Conservation (phyloP, 1,284 basidiomycete species). For the Porogramme epimiltina region DNA sequence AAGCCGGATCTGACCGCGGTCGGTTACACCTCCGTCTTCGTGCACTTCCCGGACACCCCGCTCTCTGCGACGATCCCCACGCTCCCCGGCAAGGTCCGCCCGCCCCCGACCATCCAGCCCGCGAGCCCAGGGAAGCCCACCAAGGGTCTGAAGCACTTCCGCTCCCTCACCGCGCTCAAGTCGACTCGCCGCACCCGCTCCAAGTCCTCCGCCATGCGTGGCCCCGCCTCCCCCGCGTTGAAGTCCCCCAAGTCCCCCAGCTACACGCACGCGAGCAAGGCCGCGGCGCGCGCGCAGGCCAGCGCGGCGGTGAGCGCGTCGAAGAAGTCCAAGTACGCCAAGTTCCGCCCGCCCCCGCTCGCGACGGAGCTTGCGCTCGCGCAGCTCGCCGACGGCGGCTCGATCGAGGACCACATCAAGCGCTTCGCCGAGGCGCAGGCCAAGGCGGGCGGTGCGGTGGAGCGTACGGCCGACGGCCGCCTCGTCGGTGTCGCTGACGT, state of each 20-base stretch:
- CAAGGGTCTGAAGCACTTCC: conserved; percentile 31
- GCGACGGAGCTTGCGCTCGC: conserved; percentile 64
- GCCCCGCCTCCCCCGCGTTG: conserved; percentile 13
- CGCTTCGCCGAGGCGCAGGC: conserved; percentile 58
- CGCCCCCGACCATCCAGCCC: conserved; percentile 9
- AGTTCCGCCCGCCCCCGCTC: conserved; percentile 50
- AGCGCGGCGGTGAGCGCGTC: conserved; percentile 23
- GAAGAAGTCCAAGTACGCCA: conserved; percentile 48
- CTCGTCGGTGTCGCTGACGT: conserved; percentile 47
- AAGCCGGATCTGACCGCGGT: conserved; percentile 53
- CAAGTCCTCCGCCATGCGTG: conserved; percentile 25
- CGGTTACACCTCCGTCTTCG: conserved; percentile 67
- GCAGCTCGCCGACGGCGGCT: conserved; percentile 68
- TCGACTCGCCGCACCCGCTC: conserved; percentile 26
- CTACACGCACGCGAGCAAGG: conserved; percentile 7
- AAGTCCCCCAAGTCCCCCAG: conserved; percentile 9
- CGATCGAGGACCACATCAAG: conserved; percentile 54
- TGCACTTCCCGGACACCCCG: conserved; percentile 51
- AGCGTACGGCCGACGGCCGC: conserved; percentile 27
- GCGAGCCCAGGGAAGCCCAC: conserved; percentile 20
- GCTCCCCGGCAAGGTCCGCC: conserved; percentile 17
- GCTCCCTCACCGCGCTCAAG: conserved; percentile 29
- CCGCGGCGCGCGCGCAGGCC: conserved; percentile 19
- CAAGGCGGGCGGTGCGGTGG: conserved; percentile 36
- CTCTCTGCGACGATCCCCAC: conserved; percentile 23